These are phyloP conservation scores for Geum urbanum DNA, from an alignment of 306 rosid genomes.

Conservation along the genomic window DNA sequence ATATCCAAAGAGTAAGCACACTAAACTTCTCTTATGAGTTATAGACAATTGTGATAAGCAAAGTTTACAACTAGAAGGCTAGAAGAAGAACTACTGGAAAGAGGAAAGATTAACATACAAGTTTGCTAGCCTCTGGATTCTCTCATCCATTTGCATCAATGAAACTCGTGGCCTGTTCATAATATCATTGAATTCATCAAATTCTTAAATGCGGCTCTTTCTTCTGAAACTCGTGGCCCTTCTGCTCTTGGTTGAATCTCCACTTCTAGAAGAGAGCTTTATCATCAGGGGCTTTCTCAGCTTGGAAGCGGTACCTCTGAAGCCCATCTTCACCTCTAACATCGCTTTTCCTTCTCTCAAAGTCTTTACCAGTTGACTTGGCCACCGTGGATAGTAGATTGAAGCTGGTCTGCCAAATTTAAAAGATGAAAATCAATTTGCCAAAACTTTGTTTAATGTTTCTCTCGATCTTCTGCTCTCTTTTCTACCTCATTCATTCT, in stretches of 20 bases:
- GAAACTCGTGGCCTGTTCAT: constrained; percentile 53
- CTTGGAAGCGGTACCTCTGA: constrained; percentile 28
- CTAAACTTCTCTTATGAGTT: background rate
- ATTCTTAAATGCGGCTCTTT: constrained; percentile 74
- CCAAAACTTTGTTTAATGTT: too few relatives aligned
- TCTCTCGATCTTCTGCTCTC: too few relatives aligned
- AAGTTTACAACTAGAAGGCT: constrained; percentile 12
- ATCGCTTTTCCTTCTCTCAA: constrained; percentile 28
- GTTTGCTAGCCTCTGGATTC: constrained; percentile 68
- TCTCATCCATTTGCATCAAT: constrained; percentile 76
- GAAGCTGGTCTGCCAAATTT: too few relatives aligned
- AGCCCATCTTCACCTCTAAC: constrained; percentile 25
- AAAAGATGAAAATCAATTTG: too few relatives aligned
- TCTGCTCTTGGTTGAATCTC: constrained; percentile 29
- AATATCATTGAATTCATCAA: constrained; percentile 42
- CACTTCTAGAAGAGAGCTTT: constrained; percentile 23
- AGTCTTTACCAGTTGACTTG: constrained; percentile 25
- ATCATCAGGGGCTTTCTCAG: constrained; percentile 26
- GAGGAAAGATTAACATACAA: constrained; percentile 41
- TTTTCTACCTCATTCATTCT: too few relatives aligned
- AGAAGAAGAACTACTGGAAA: constrained; percentile 17
- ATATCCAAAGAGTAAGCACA: background rate
- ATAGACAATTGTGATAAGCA: background rate
- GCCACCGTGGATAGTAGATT: too few relatives aligned
- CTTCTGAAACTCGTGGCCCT: constrained; percentile 34